A percentile compares a stretch with the other conserved stretches of the same genome.
Evolutionary conservation across 2,329 filamentous ascomycete genomes (phyloP).

Genomic region (Ramularia endophylla): DNA sequence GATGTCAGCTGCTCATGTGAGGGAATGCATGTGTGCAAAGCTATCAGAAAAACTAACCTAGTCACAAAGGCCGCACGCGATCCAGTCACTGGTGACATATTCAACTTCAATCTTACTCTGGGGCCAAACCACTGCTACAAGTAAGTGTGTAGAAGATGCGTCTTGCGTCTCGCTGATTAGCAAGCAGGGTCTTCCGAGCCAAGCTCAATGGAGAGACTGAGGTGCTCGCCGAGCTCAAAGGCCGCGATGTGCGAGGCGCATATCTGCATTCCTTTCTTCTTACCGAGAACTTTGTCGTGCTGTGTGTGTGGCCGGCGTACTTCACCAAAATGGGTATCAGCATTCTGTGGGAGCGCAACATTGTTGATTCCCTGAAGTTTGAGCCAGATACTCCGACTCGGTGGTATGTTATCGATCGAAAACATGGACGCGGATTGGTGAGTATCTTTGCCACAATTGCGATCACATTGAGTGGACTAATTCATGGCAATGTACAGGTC

Average conservation of each 20-base stretch:
- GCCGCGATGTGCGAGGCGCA: slow-evolving; percentile 48
- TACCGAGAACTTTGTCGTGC: slow-evolving; percentile 61
- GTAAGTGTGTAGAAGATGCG: slow-evolving; percentile 62
- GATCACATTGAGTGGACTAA: too few relatives aligned
- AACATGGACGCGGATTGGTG: slow-evolving; percentile 51
- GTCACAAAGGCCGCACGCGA: slow-evolving; percentile 66
- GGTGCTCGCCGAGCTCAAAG: slow-evolving; percentile 62
- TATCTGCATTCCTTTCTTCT: slow-evolving; percentile 84
- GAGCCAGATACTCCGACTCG: background rate
- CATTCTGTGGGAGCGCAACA: slow-evolving; percentile 59
- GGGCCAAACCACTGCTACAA: slow-evolving; percentile 56
- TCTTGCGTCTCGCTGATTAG: too few relatives aligned
- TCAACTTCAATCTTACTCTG: slow-evolving; percentile 73
- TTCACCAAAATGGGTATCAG: slow-evolving; percentile 52
- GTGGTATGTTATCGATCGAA: slow-evolving; percentile 75
- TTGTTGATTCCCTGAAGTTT: slow-evolving; percentile 64
- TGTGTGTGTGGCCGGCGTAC: slow-evolving; percentile 67
- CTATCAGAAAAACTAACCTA: too few relatives aligned
- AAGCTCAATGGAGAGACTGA: slow-evolving; percentile 57
- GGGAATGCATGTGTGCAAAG: too few relatives aligned
- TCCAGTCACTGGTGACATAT: slow-evolving; percentile 65
- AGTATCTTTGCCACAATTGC: too few relatives aligned
- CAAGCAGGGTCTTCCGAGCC: too few relatives aligned
- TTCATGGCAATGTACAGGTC: slow-evolving; percentile 60
- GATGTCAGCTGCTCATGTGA: slow-evolving; percentile 64